phyloP scores from a whole-genome alignment of 305 asterid genomes.

The Fraxinus platypoda region DNA sequence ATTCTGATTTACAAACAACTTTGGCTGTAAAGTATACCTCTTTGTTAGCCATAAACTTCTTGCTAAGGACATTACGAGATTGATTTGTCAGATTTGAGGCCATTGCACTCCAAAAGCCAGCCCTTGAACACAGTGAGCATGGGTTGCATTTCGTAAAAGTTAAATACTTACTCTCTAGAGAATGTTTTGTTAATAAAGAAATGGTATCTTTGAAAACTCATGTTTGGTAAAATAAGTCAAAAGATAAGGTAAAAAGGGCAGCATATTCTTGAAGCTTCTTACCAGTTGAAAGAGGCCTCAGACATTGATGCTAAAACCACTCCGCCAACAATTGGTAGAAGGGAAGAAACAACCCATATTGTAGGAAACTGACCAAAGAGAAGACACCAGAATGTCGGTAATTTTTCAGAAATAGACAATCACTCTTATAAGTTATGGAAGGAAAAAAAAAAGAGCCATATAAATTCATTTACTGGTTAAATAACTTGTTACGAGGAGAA shows the following conservation, averaged over 20 bases:
- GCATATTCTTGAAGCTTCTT: conserved; percentile 14
- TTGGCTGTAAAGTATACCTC: conserved; percentile 50
- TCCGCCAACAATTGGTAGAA: conserved; percentile 89
- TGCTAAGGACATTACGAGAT: conserved; percentile 94
- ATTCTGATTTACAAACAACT: neutral
- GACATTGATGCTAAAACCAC: conserved; percentile 88
- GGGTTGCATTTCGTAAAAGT: neutral
- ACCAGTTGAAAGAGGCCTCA: conserved; percentile 92
- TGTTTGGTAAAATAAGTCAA: neutral
- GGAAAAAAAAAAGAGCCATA: neutral
- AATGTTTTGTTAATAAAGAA: neutral
- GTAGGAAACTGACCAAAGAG: conserved; percentile 58
- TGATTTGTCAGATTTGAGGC: conserved; percentile 97
- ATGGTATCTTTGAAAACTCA: neutral
- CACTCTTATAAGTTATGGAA: neutral
- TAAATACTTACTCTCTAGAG: neutral
- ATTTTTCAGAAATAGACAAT: neutral
- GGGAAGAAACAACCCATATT: conserved; percentile 79
- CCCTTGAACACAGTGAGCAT: conserved; percentile 46
- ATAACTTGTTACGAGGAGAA: neutral
- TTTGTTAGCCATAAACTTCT: conserved; percentile 85
- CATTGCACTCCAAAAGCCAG: conserved; percentile 98
- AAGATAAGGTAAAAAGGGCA: conserved; percentile 15
- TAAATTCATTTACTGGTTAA: neutral
- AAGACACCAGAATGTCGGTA: neutral